Conservation (phyloP, 1,284 basidiomycete genomes). For the Microbotryum intermedium region DNA sequence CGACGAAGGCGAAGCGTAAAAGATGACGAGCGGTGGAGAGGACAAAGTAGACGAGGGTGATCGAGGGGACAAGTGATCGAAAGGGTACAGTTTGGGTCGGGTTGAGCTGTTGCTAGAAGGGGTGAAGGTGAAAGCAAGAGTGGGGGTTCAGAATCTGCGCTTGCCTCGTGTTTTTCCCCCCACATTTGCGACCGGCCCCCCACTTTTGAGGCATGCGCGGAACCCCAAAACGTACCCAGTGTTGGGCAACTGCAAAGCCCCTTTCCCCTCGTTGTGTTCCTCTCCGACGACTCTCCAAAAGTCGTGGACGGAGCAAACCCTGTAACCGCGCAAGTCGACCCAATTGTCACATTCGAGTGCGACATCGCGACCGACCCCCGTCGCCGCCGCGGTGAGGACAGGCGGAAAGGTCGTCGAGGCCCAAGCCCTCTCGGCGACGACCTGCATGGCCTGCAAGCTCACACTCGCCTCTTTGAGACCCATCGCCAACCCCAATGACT, state of each 20-base stretch:
- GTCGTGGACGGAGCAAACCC: constrained; percentile 61
- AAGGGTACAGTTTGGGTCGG: constrained; percentile 51
- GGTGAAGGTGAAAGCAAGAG: background rate
- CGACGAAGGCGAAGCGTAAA: constrained; percentile 51
- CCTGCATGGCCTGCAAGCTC: constrained; percentile 57
- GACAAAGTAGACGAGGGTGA: constrained; percentile 37
- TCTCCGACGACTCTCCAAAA: constrained; percentile 52
- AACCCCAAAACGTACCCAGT: background rate
- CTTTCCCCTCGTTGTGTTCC: constrained; percentile 39
- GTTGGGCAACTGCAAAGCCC: background rate
- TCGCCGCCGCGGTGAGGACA: constrained; percentile 33
- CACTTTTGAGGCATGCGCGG: background rate
- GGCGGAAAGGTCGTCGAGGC: background rate
- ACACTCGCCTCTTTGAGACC: constrained; percentile 61
- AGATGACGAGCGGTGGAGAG: constrained; percentile 52
- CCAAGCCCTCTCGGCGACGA: background rate
- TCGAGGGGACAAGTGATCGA: constrained; percentile 58
- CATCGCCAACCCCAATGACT: constrained; percentile 54
- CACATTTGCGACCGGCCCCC: background rate
- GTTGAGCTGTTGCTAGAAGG: background rate
- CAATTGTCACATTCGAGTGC: constrained; percentile 56
- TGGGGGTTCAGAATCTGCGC: background rate
- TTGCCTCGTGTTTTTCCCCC: background rate
- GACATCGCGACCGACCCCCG: constrained; percentile 27
- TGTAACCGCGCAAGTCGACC: constrained; percentile 77